Evolutionary conservation across 495 filamentous ascomycete genomes (phyloP), one percentile per base, ranked within the genome.

Genomic region (Hypoxylon rickii): DNA sequence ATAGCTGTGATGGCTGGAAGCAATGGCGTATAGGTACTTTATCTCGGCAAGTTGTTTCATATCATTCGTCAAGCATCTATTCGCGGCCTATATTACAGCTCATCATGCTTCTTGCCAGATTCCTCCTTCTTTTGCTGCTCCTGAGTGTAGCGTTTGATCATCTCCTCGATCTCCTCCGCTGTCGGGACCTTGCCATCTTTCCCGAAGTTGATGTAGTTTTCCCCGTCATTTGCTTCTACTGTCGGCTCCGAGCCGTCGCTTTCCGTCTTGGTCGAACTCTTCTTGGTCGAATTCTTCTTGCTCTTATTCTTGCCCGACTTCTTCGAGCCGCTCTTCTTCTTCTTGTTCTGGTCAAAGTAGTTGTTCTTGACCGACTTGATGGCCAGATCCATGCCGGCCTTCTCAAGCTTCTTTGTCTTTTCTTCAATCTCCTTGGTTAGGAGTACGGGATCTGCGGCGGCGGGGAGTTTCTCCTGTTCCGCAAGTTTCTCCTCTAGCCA

Each of bases 401-500:
- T 79, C 64, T 84, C 81, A 18, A 92, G 72, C 70, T 83, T 76
- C 61, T 84, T 79, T 6, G 82, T 73, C 64, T 82, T 82, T 10
- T 81, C 67, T 56, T 70, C 41, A 17, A 96, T 69, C 13, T 93
- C 91, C 62, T 83, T 83, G 41, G 84, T 70, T 16, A 83, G 74
- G 2, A 96, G 70, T 5, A 83, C 84, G 0, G 90, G 88, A 50
- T 94, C 86, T 24, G 89, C 87, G 4, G 84, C 84, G 16, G 72
- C 73, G 17, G 79, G 75, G 11, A 92, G 81, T 63, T 83, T 82
- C 24, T 88, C 85, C 63, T 95, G 90, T 42, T 74, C 68, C 0
- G 74, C 73, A n/a, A 86, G 68, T 63, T 86, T 84, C 65, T 83
- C 77, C 34, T 83, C 79, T 16, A 95, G 73, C 91, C 90, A 96